Percentiles rank a stretch among this genome's conserved stretches.
phyloP scores from a whole-genome alignment of 495 filamentous ascomycete genomes.

The Hyaloscypha finlandica region DNA sequence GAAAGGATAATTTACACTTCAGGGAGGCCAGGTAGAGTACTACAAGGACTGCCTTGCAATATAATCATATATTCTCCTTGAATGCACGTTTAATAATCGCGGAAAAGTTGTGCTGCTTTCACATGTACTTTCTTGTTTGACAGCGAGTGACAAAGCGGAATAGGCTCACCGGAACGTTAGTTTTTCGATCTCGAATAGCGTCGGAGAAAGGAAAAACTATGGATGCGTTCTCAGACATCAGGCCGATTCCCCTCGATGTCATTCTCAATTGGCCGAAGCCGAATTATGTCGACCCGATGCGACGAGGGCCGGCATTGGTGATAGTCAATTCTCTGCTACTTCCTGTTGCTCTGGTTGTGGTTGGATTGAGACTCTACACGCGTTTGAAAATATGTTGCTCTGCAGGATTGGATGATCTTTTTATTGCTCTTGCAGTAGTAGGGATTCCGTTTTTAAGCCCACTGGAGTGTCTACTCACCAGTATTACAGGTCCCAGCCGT shows the following conservation, averaged over 20 bases:
- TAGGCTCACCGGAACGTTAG: neutral
- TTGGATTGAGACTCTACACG: conserved; percentile 7
- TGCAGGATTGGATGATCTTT: conserved; percentile 2
- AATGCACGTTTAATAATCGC: neutral
- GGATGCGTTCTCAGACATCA: neutral
- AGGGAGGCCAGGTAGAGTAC: too few relatives aligned
- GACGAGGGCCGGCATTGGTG: neutral
- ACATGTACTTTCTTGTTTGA: neutral
- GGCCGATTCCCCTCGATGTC: neutral
- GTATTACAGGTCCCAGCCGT: neutral
- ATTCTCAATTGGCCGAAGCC: conserved; percentile 10
- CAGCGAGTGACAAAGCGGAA: neutral
- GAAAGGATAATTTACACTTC: too few relatives aligned
- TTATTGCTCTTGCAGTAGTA: conserved; percentile 4
- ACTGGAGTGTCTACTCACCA: neutral
- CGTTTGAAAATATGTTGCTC: neutral
- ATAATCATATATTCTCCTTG: neutral
- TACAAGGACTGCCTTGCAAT: too few relatives aligned
- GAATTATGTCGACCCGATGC: conserved; percentile 12
- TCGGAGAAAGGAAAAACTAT: neutral
- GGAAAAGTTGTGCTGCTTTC: neutral
- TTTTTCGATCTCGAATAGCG: neutral
- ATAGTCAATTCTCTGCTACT: neutral
- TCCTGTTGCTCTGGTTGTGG: neutral
- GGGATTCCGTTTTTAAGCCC: neutral